A percentile compares a stretch with the other conserved stretches of the same genome.
phyloP scores from a whole-genome alignment of 352 stramenopile species.

The Phytophthora pisi region DNA sequence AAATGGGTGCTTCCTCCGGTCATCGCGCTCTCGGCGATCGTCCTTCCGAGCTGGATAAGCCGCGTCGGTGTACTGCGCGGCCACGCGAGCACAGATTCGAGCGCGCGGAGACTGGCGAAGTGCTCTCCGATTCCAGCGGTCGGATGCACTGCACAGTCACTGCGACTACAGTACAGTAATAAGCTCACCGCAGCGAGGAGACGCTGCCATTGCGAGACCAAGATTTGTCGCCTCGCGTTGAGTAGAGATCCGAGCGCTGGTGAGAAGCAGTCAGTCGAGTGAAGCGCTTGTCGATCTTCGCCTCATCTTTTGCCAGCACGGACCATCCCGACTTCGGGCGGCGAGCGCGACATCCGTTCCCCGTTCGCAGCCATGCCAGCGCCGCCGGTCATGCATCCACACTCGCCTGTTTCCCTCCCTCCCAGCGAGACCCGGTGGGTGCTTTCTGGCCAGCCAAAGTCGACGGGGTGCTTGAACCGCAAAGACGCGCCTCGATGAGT shows the following conservation, averaged over 20 bases:
- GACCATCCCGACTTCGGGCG: conserved; percentile 18
- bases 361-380: background rate
- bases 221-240: conserved; percentile 9
- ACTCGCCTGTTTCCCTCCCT: background rate
- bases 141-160: background rate
- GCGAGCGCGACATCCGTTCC: conserved; percentile 5
- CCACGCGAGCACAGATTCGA: background rate
- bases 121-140: background rate
- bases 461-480: conserved; percentile 4
- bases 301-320: conserved; percentile 11
- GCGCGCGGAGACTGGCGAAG: background rate
- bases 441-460: conserved; percentile 4
- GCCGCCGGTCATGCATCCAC: background rate
- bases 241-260: background rate
- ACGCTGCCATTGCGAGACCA: conserved; percentile 1
- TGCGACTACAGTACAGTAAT: background rate
- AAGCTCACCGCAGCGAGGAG: background rate
- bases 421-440: background rate
- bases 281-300: conserved; percentile 11
- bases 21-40: background rate
- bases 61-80: conserved; percentile 4
- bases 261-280: background rate
- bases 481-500: conserved; percentile 16
- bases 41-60: conserved; percentile 7
- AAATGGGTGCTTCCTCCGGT: conserved; percentile 11